Base-by-base conservation (phyloP, 208 protist species). In the Porcisia hertigi region DNA sequence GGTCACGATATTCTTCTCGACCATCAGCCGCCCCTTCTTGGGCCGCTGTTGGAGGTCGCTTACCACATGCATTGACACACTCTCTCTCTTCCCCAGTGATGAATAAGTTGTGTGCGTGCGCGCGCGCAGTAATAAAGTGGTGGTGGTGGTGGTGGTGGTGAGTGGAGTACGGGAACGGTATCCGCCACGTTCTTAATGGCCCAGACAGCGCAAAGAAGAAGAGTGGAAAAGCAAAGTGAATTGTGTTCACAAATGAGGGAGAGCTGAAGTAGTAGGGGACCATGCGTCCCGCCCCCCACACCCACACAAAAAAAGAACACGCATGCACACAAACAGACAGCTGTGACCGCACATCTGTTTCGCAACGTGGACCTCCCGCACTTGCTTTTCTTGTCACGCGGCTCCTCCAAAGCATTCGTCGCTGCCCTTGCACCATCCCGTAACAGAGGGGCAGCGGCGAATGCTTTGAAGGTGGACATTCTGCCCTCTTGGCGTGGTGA, bases 41-140 rank as follows among this genome's bases (percentile, higher is more conserved):
- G 90, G 86, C 3, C 88, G 86, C 83, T 88, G 88, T 60, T 92
- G 88, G n/a, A 91, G 73, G 49, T 92, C 87, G 69, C 90, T 94
- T 18, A 94, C 90, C 18, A 94, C 71, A 69, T 94, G 90, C 90
- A 94, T 94, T 43, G 49, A 30, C 20, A 43, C 39, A 5, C n/a
- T 67, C 63, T 14, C n/a, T 67, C 63, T 14, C 63, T 67, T 20
- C 23, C 41, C 63, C 47, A 16, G 67, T 43, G 67, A 45, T 36
- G 47, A 18, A 14, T n/a, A 43, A 39, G 20, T 7, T 52, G 25
- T 69, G 63, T 69, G 63, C 34, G 63, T 69, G 63, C 34, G 63
- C 34, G 63, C 34, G 63, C 34, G 34, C 20, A 14, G 18, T 53
- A 39, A 14, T 16, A 34, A 11, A n/a, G 39, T 16, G 2, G 43